Percentiles rank a stretch among this genome's conserved stretches.
These are phyloP conservation scores for Myxozyma monticola DNA, from an alignment of 805 yeast species.

Conservation along the genomic window DNA sequence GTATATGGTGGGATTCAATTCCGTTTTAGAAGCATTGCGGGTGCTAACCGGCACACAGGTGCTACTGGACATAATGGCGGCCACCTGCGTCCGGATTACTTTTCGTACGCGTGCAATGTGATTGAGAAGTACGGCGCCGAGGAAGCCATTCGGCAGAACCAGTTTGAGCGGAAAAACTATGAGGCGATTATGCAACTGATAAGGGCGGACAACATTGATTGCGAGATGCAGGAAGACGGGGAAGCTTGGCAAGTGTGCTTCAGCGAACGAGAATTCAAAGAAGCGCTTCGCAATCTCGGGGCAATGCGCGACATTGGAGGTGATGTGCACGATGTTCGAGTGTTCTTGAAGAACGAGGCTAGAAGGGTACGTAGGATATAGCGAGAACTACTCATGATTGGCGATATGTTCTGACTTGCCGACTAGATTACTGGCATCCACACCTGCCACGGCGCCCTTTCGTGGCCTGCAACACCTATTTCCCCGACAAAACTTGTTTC, in stretches of 20 bases:
- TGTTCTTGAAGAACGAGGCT: conserved; percentile 22
- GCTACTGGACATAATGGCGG: conserved; percentile 56
- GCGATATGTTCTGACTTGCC: conserved; percentile 28
- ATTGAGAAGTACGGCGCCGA: conserved; percentile 32
- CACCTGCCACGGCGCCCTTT: conserved; percentile 39
- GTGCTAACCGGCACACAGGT: conserved; percentile 11
- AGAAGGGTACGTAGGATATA: conserved; percentile 8
- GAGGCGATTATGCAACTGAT: conserved; percentile 40
- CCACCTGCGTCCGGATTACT: conserved; percentile 45
- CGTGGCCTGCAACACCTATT: conserved; percentile 47
- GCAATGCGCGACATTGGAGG: conserved; percentile 24
- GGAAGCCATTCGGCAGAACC: conserved; percentile 42
- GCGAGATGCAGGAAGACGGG: conserved; percentile 42
- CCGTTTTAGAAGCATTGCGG: neutral
- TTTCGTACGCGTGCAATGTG: conserved; percentile 8
- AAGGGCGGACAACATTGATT: conserved; percentile 41
- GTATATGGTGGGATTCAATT: neutral
- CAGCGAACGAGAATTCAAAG: conserved; percentile 22
- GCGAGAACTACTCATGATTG: neutral
- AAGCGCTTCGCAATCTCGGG: conserved; percentile 18
- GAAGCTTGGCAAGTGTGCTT: conserved; percentile 37
- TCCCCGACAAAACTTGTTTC: conserved; percentile 49
- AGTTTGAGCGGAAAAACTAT: conserved; percentile 44
- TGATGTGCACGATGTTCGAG: conserved; percentile 22
- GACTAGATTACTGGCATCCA: conserved; percentile 36